Evolutionary conservation across 495 filamentous ascomycete genomes (phyloP), one percentile per base, ranked within the genome.

Genomic region (Bombardia bombarda): DNA sequence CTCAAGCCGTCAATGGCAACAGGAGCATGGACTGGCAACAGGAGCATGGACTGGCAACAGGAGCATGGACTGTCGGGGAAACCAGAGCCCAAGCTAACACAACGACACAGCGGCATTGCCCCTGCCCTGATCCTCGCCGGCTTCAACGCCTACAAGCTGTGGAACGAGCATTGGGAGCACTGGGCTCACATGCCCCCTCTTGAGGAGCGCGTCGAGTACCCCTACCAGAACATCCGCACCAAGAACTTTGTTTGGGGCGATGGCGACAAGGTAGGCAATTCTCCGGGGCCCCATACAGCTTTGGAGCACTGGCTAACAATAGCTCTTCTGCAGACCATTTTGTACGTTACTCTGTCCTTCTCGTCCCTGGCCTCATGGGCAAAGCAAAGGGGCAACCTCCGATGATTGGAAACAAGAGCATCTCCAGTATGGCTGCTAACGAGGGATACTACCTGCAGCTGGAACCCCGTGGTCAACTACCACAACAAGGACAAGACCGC

Each of bases 111-210:
- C 58, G 76, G 67, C 55, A 70, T 83, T 31, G 67, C 82, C 51
- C 87, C 88, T 38, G 66, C 61, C 63, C 70, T 96, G 45, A 69
- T 86, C 49, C 65, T 86, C 50, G 78, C 82, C 33, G 62, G 70
- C 44, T 53, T 79, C 56, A 96, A 95, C 65, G 87, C 90, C 56
- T 92, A 87, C 61, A 80, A 75, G 62, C 79, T 92, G 45, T 96
- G 88, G 87, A 77, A 74, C 46, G 86, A 93, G 78, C 90, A 96
- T 68, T 95, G 88, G 90, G 85, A 92, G 70, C 90, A 96, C 71
- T 87, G 83, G 85, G 65, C 64, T 5, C 89, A 96, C 73, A 70
- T 86, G 71, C 77, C 84, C 40, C 83, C 90, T 43, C 76, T 92
- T 28, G 86, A 93, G 73, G 90, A 96, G 67, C 80, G 86, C 57